Conservation (phyloP, 148 eudicot genomes). For the Tetragonia tetragonoides region DNA sequence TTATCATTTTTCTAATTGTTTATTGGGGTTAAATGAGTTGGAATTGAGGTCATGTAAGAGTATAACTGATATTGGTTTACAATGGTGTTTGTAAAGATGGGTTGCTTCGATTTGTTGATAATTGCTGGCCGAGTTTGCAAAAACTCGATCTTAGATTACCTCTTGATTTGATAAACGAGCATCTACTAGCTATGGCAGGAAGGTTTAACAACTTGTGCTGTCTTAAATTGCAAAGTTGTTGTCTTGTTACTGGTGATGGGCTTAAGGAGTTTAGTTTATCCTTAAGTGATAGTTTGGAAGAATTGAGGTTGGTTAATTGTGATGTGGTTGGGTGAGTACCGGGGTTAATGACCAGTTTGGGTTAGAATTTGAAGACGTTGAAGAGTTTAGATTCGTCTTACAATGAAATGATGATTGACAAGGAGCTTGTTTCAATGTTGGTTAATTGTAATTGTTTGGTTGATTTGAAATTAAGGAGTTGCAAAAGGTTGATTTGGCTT, state of each 20-base stretch:
- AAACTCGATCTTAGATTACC: conserved; percentile 58
- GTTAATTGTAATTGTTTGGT: conserved; percentile 33
- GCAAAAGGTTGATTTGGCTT: conserved; percentile 33
- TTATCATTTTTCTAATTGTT: conserved; percentile 30
- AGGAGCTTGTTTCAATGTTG: conserved; percentile 50
- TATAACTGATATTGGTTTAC: conserved; percentile 28
- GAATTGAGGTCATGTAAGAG: conserved; percentile 38
- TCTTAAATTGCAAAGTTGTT: conserved; percentile 52
- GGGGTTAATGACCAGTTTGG: conserved; percentile 46
- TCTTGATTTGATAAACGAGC: conserved; percentile 54
- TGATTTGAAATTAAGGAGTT: conserved; percentile 48
- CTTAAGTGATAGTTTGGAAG: conserved; percentile 32
- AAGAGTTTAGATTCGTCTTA: conserved; percentile 49
- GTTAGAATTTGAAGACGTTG: conserved; percentile 41
- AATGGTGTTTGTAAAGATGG: conserved; percentile 62
- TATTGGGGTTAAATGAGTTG: conserved; percentile 37
- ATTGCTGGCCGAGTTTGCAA: conserved; percentile 28
- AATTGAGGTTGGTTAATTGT: conserved; percentile 49
- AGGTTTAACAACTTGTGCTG: conserved; percentile 34
- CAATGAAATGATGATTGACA: conserved; percentile 49
- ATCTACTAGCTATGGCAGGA: conserved; percentile 36
- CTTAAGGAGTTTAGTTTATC: conserved; percentile 33
- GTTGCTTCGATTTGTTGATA: conserved; percentile 46
- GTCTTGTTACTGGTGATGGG: conserved; percentile 64
- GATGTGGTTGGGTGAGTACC: conserved; percentile 48